Percentiles rank a stretch among this genome's conserved stretches.
phyloP scores from a whole-genome alignment of 805 yeast species.

The Wickerhamiella shivajii region DNA sequence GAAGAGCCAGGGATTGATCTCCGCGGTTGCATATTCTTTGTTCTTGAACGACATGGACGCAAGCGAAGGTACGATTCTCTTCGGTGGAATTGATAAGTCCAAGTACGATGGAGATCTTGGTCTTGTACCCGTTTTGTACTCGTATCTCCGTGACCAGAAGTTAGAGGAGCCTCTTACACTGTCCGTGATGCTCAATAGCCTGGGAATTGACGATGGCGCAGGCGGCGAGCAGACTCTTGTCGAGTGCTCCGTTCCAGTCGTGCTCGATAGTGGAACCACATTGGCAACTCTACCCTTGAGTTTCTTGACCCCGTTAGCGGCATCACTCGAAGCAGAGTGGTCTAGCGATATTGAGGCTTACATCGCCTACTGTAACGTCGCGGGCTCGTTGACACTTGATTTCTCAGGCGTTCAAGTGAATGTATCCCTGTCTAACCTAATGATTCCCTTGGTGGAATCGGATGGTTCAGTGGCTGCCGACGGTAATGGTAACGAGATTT shows the following conservation, averaged over 20 bases:
- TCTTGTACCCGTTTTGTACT: slow-evolving; percentile 20
- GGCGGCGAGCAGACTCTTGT: slow-evolving; percentile 1
- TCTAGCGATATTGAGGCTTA: too few species aligned
- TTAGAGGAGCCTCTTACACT: slow-evolving; percentile 1
- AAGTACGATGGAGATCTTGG: slow-evolving; percentile 28
- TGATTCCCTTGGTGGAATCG: too few species aligned
- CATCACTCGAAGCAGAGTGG: too few species aligned
- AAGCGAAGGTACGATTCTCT: slow-evolving; percentile 26
- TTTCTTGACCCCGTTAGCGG: not conserved
- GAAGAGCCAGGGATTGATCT: slow-evolving; percentile 29
- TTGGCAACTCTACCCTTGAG: slow-evolving; percentile 16
- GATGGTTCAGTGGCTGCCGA: too few species aligned
- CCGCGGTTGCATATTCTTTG: slow-evolving; percentile 31
- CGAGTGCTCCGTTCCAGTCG: slow-evolving; percentile 7
- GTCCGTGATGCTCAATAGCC: slow-evolving; percentile 2
- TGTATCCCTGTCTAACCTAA: too few species aligned
- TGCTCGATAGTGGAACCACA: slow-evolving; percentile 16
- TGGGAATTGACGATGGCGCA: not conserved
- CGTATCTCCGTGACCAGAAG: not conserved
- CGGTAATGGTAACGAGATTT: too few species aligned
- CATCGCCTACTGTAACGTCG: too few species aligned
- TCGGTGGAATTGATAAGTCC: slow-evolving; percentile 31
- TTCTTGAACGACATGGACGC: slow-evolving; percentile 25
- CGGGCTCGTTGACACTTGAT: not conserved
- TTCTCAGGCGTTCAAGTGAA: slow-evolving; percentile 8